Conservation (phyloP, 495 filamentous ascomycete species). For the Chaetomium cochliodes region DNA sequence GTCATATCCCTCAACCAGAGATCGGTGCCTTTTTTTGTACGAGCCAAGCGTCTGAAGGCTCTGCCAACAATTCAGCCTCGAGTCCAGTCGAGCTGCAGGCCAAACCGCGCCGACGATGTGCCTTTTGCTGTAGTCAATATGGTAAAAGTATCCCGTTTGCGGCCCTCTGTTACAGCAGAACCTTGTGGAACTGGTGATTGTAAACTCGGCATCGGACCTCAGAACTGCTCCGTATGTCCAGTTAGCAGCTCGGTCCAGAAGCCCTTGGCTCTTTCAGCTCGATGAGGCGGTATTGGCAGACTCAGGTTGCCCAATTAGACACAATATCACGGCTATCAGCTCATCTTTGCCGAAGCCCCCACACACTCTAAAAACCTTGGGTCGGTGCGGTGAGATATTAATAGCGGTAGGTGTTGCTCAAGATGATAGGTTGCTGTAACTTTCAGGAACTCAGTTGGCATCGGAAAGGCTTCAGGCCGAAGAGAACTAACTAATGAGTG, state of each 20-base stretch:
- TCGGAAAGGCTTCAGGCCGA: neutral
- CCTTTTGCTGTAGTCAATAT: no score
- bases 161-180: no score
- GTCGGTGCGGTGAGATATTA: slow-evolving; percentile 11
- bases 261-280: neutral
- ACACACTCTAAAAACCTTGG: slow-evolving; percentile 9
- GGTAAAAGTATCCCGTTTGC: no score
- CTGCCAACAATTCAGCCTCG: no score
- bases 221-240: no score
- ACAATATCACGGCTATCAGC: neutral
- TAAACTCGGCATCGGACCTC: no score
- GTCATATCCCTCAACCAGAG: no score
- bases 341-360: neutral
- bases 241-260: neutral
- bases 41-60: no score
- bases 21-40: no score
- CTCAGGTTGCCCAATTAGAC: neutral
- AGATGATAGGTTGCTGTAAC: neutral
- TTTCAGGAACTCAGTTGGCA: neutral
- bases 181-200: no score
- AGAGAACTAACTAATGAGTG: neutral
- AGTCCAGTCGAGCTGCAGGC: no score
- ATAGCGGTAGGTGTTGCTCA: slow-evolving; percentile 3
- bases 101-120: no score
- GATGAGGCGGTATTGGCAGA: neutral